These are phyloP conservation scores for Miscanthus sacchariflorus DNA, from an alignment of 202 grass and related monocot genomes.

Conservation along the genomic window DNA sequence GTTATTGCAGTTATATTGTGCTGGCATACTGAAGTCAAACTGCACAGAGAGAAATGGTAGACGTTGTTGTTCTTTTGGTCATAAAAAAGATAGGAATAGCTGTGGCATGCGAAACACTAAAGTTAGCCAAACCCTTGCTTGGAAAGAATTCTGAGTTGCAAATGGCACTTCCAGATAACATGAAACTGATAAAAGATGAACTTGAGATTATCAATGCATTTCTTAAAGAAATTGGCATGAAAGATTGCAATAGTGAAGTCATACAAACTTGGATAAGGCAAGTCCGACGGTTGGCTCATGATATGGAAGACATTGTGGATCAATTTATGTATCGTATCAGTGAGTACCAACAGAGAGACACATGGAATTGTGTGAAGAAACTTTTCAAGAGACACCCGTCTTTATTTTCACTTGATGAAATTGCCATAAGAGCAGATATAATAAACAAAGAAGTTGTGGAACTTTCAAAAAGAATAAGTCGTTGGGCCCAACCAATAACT, in stretches of 20 bases:
- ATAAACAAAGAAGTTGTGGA: constrained; percentile 2
- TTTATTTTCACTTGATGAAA: constrained; percentile 21
- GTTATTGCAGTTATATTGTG: background rate
- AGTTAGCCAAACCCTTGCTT: constrained; percentile 26
- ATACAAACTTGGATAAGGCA: constrained; percentile 37
- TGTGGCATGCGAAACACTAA: constrained; percentile 8
- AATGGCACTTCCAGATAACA: constrained; percentile 19
- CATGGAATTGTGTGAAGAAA: constrained; percentile 12
- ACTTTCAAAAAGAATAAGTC: constrained; percentile 19
- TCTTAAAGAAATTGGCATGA: constrained; percentile 2
- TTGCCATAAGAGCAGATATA: background rate
- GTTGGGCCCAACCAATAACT: constrained; percentile 15
- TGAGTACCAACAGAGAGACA: background rate
- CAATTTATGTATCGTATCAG: constrained; percentile 13
- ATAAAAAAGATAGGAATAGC: constrained; percentile 42
- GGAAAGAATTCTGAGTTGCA: constrained; percentile 10
- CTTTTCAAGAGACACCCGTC: background rate
- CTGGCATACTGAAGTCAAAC: background rate
- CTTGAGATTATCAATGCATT: constrained; percentile 43
- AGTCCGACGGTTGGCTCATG: constrained; percentile 30
- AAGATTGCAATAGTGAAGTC: background rate
- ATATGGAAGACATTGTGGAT: constrained; percentile 47
- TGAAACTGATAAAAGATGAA: constrained; percentile 35
- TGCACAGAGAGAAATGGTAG: constrained; percentile 1
- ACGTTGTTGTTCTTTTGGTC: constrained; percentile 23